Conservation (phyloP, 2,329 filamentous ascomycete genomes). For the Pseudogymnoascus pannorum region DNA sequence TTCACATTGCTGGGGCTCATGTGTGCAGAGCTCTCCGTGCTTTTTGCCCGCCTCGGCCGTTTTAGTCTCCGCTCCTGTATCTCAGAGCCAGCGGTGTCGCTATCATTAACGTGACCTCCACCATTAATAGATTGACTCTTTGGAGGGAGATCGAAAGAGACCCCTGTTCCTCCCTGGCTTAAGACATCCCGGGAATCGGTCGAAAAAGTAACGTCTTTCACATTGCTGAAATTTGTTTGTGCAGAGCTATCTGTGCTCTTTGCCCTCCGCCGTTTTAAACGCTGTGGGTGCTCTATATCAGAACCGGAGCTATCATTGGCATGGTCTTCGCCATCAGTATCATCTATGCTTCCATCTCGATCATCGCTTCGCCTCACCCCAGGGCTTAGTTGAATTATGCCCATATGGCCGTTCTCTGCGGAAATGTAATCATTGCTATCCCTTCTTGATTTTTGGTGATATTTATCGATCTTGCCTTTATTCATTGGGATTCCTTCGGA, state of each 20-base stretch:
- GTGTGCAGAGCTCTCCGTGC: not conserved
- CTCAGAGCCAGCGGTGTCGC: not conserved
- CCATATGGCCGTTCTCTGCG: not conserved
- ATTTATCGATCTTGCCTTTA: not conserved
- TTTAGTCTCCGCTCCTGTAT: not conserved
- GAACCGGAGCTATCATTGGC: not conserved
- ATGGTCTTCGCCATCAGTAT: not conserved
- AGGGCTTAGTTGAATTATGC: not conserved
- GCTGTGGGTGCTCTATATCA: not conserved
- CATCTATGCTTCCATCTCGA: not conserved
- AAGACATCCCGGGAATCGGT: not conserved
- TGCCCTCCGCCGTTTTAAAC: not conserved
- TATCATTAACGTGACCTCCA: not conserved
- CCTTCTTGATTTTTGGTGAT: not conserved
- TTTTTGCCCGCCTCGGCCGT: not conserved
- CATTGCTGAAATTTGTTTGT: not conserved
- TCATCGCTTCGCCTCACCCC: not conserved
- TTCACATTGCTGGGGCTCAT: not conserved
- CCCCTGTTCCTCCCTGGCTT: not conserved
- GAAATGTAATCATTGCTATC: not conserved
- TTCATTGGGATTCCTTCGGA: not conserved
- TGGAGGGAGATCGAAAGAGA: not conserved
- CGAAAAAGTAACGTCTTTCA: not conserved
- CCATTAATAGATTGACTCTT: not conserved
- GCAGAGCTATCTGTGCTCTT: not conserved